A percentile compares a stretch with the other conserved stretches of the same genome.
These are phyloP conservation scores for Cyberlindnera suaveolens DNA, from an alignment of 805 yeast genomes.

Conservation along the genomic window DNA sequence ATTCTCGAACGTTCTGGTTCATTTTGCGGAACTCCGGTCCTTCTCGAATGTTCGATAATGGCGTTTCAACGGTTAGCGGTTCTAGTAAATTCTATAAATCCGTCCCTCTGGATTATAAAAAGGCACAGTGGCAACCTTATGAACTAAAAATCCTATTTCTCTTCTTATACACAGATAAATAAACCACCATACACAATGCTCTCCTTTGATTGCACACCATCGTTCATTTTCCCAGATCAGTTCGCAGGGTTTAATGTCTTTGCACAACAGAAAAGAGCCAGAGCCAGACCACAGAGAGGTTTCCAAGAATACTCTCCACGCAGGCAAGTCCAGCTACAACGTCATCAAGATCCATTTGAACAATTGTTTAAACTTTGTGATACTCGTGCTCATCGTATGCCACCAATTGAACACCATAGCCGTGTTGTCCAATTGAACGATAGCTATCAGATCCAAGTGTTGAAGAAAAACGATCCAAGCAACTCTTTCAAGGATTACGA, in stretches of 20 bases:
- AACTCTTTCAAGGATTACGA: slow-evolving; percentile 15
- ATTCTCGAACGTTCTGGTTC: background rate
- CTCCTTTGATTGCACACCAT: slow-evolving; percentile 8
- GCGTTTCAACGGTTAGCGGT: background rate
- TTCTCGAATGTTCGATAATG: background rate
- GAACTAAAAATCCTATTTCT: too few species aligned
- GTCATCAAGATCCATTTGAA: background rate
- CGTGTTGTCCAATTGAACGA: slow-evolving; percentile 5
- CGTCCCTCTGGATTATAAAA: background rate
- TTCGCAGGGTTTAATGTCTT: background rate
- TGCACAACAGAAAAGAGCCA: slow-evolving; percentile 1
- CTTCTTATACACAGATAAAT: background rate
- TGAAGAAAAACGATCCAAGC: slow-evolving; percentile 10
- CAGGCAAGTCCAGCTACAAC: background rate
- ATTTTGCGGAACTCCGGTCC: background rate
- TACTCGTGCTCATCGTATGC: background rate
- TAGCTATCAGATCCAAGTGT: slow-evolving; percentile 11
- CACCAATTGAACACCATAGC: slow-evolving; percentile 2
- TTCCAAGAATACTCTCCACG: background rate
- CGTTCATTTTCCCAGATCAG: background rate
- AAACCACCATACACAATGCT: slow-evolving; percentile 3
- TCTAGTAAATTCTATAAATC: background rate
- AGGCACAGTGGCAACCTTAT: background rate
- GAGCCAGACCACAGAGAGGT: slow-evolving; percentile 1
- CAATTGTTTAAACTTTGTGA: background rate